phyloP scores from a whole-genome alignment of 2,329 filamentous ascomycete genomes.

The Thermothelomyces thermophilus region DNA sequence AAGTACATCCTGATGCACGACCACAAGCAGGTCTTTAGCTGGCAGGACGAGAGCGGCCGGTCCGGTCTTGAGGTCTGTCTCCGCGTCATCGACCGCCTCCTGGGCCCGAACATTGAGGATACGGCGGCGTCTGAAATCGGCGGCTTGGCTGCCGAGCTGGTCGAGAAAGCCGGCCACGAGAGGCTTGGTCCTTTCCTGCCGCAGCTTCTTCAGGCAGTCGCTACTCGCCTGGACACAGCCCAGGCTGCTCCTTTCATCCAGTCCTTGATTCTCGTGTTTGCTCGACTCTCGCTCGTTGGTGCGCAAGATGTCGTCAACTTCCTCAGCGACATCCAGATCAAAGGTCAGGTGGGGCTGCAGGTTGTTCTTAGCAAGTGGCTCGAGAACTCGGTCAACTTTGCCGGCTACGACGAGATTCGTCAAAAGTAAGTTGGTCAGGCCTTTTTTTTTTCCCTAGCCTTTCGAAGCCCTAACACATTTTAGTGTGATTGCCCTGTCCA shows the following conservation, averaged over 20 bases:
- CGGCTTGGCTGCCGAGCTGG: constrained; percentile 84
- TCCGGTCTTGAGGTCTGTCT: constrained; percentile 83
- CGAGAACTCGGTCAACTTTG: constrained; percentile 93
- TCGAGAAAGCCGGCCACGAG: constrained; percentile 90
- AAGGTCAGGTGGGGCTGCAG: constrained; percentile 72
- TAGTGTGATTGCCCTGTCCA: constrained; percentile 86
- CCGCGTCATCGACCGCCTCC: constrained; percentile 83
- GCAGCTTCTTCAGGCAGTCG: constrained; percentile 83
- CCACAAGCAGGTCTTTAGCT: constrained; percentile 80
- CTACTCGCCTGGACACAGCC: constrained; percentile 73
- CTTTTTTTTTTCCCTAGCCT: not conserved
- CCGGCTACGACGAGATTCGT: constrained; percentile 95
- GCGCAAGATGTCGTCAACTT: constrained; percentile 89
- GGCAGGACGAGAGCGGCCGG: constrained; percentile 73
- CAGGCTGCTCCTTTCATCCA: constrained; percentile 88
- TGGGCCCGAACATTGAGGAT: constrained; percentile 80
- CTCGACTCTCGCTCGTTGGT: constrained; percentile 76
- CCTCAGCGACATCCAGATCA: constrained; percentile 74
- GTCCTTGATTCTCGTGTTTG: constrained; percentile 91
- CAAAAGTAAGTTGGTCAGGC: constrained; percentile 64
- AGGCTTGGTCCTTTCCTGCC: constrained; percentile 83
- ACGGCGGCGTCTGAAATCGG: constrained; percentile 94
- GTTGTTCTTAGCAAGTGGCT: constrained; percentile 93
- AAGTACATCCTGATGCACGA: constrained; percentile 89
- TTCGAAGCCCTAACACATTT: constrained; percentile 27